phyloP scores from a whole-genome alignment of 2,329 filamentous ascomycete genomes.

The Pseudocercospora pini-densiflorae region DNA sequence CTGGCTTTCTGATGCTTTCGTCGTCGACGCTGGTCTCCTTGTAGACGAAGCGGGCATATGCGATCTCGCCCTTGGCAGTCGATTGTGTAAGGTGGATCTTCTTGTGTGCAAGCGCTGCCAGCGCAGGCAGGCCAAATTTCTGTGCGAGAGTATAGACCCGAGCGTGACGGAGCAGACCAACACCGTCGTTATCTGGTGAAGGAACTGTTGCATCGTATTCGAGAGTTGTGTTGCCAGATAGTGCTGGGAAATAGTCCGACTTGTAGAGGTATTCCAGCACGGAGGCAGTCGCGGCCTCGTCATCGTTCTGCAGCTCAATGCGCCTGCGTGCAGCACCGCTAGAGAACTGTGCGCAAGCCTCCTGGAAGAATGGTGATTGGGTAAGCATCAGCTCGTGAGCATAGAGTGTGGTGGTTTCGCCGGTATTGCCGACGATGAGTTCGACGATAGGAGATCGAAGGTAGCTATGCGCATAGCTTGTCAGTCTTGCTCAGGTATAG shows the following conservation, averaged over 20 bases:
- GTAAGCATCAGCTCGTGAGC: slow-evolving; percentile 79
- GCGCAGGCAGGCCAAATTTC: slow-evolving; percentile 67
- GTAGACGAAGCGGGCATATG: slow-evolving; percentile 90
- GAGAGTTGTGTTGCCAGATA: slow-evolving; percentile 64
- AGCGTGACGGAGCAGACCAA: slow-evolving; percentile 85
- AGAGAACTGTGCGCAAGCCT: slow-evolving; percentile 65
- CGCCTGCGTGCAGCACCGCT: slow-evolving; percentile 62
- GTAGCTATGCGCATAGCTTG: slow-evolving; percentile 41
- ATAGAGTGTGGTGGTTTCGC: slow-evolving; percentile 66
- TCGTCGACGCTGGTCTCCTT: slow-evolving; percentile 73
- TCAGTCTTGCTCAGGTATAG: neutral
- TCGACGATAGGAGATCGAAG: slow-evolving; percentile 55
- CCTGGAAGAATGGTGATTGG: slow-evolving; percentile 75
- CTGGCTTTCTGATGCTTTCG: slow-evolving; percentile 73
- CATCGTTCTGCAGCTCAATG: slow-evolving; percentile 70
- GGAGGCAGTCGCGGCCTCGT: slow-evolving; percentile 74
- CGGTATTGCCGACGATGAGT: slow-evolving; percentile 55
- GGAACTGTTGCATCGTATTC: slow-evolving; percentile 71
- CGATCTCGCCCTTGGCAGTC: slow-evolving; percentile 86
- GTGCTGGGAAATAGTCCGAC: slow-evolving; percentile 78
- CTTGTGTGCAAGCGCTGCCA: slow-evolving; percentile 77
- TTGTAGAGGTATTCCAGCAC: slow-evolving; percentile 87
- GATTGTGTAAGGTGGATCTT: slow-evolving; percentile 94
- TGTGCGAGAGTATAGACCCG: slow-evolving; percentile 87
- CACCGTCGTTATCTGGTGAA: slow-evolving; percentile 73